Conservation (phyloP, 768 basidiomycete species). For the Cyclocybe cylindracea region DNA sequence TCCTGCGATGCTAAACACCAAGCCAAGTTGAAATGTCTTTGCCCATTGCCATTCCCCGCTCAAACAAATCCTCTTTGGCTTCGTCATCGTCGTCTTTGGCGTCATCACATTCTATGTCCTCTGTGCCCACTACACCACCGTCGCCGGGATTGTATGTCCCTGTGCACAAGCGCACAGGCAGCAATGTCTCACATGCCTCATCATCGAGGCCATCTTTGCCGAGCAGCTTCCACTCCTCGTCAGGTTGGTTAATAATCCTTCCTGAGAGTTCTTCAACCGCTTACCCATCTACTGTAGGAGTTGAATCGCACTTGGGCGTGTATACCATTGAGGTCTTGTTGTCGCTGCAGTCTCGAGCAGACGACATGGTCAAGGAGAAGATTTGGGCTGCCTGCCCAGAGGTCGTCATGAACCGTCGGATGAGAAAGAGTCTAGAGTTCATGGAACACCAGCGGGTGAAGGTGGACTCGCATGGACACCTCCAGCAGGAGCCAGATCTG, state of each 20-base stretch:
- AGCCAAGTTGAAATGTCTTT: constrained; percentile 13
- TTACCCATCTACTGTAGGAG: neutral
- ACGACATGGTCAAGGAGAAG: constrained; percentile 21
- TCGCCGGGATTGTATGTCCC: constrained; percentile 8
- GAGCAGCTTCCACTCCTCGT: too few relatives aligned
- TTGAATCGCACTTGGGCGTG: constrained; percentile 2
- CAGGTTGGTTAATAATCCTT: neutral
- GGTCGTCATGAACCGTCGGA: constrained; percentile 31
- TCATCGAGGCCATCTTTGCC: neutral
- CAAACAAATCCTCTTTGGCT: constrained; percentile 1
- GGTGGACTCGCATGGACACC: too few relatives aligned
- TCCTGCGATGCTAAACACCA: too few relatives aligned
- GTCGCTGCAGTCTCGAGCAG: constrained; percentile 18
- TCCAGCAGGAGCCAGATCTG: too few relatives aligned
- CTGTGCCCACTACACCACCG: neutral
- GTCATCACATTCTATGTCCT: neutral
- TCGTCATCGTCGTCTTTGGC: constrained; percentile 2
- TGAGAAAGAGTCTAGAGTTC: constrained; percentile 30
- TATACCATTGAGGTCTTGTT: constrained; percentile 16
- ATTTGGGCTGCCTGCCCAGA: constrained; percentile 25
- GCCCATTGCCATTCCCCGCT: constrained; percentile 17
- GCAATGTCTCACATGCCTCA: neutral
- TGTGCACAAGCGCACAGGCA: constrained; percentile 10
- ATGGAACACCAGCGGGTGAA: constrained; percentile 7
- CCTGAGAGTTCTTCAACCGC: neutral